Conservation (phyloP, 1,139 yeast genomes). For the Hyphopichia burtonii region DNA sequence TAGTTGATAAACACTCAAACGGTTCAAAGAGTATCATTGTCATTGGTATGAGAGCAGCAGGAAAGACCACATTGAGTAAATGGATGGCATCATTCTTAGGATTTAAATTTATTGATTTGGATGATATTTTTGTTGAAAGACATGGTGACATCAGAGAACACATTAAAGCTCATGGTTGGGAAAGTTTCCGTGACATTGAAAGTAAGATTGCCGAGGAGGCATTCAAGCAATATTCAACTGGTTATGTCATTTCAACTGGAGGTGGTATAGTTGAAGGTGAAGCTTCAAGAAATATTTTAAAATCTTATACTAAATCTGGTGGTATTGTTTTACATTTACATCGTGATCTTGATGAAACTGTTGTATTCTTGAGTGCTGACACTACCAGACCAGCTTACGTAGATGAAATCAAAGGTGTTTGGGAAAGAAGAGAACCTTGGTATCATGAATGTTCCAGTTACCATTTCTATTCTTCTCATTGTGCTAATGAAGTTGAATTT, state of each 20-base stretch:
- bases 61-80: conserved; percentile 82
- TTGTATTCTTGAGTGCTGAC: conserved; percentile 70
- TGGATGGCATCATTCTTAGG: conserved; percentile 78
- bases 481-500: conserved; percentile 56
- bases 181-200: conserved; percentile 73
- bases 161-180: conserved; percentile 81
- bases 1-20: conserved; percentile 19
- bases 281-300: conserved; percentile 62
- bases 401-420: conserved; percentile 77
- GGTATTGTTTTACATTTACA: conserved; percentile 88
- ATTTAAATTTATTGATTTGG: conserved; percentile 76
- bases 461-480: conserved; percentile 75
- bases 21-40: conserved; percentile 65
- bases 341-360: conserved; percentile 80
- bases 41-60: conserved; percentile 99
- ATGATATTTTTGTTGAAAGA: conserved; percentile 62
- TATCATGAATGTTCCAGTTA: conserved; percentile 80
- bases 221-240: conserved; percentile 46
- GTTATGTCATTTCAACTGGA: conserved; percentile 85
- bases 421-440: conserved; percentile 79
- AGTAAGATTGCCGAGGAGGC: conserved; percentile 54
- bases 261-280: conserved; percentile 91
- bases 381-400: conserved; percentile 84
- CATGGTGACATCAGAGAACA: conserved; percentile 63
- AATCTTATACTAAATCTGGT: conserved; percentile 53